These are phyloP conservation scores for Fusarium pseudograminearum DNA, from an alignment of 2,329 filamentous ascomycete species.

Conservation along the genomic window DNA sequence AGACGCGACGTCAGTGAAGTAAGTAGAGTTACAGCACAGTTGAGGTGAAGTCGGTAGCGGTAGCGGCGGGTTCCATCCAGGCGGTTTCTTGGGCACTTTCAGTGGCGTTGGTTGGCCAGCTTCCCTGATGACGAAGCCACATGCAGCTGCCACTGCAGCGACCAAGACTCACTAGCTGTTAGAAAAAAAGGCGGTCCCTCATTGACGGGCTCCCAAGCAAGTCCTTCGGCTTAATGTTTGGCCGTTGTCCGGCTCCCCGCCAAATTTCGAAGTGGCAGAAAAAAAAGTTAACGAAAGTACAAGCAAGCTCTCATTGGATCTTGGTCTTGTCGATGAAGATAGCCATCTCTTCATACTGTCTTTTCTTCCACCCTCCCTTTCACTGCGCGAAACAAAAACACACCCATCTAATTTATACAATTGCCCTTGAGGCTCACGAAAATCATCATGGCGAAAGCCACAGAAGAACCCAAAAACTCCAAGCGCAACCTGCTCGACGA, in stretches of 20 bases:
- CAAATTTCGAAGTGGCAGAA: constrained; percentile 50
- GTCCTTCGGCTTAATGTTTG: constrained; percentile 12
- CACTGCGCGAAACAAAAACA: not conserved
- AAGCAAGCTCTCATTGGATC: constrained; percentile 37
- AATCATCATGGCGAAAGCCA: constrained; percentile 34
- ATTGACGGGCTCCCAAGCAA: constrained; percentile 17
- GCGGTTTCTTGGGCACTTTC: constrained; percentile 23
- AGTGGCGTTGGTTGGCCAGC: constrained; percentile 46
- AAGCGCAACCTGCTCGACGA: constrained; percentile 69
- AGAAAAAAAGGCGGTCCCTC: not conserved
- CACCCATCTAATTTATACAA: not conserved
- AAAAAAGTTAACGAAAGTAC: constrained; percentile 44
- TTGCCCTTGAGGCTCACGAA: not conserved
- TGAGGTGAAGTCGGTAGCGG: constrained; percentile 21
- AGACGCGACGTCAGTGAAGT: constrained; percentile 40
- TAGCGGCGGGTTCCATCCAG: constrained; percentile 26
- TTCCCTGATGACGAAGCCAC: constrained; percentile 47
- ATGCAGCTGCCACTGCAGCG: constrained; percentile 11
- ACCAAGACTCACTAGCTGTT: constrained; percentile 4
- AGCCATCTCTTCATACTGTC: constrained; percentile 13
- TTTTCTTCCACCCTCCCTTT: constrained; percentile 9
- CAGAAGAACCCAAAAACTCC: constrained; percentile 51
- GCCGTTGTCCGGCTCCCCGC: constrained; percentile 44
- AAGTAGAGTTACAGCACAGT: constrained; percentile 23
- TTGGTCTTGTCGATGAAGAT: constrained; percentile 27